These are phyloP conservation scores for Avena insularis DNA, from an alignment of 176 grass and related monocot species.

Conservation along the genomic window DNA sequence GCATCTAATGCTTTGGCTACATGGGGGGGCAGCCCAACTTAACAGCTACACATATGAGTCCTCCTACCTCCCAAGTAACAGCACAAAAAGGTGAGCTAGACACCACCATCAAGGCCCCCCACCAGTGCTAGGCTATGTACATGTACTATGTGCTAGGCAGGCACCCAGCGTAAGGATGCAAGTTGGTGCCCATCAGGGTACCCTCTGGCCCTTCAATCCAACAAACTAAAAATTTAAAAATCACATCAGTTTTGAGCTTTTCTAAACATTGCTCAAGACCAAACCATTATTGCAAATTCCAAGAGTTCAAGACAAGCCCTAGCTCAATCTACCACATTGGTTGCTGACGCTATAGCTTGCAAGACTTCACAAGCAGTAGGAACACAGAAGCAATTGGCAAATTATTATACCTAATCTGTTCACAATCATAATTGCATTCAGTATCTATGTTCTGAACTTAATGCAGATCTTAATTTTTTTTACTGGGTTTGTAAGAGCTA, in stretches of 20 bases:
- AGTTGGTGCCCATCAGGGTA: too few relatives aligned
- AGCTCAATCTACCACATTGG: not conserved
- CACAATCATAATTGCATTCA: too few relatives aligned
- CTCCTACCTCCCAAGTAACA: not conserved
- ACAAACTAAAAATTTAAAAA: too few relatives aligned
- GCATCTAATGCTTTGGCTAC: not conserved
- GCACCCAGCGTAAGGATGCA: not conserved
- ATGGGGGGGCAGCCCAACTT: not conserved
- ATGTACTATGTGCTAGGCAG: not conserved
- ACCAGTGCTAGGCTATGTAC: not conserved
- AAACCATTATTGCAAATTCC: not conserved
- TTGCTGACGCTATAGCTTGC: not conserved
- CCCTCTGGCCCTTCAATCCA: too few relatives aligned
- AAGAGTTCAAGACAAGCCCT: not conserved
- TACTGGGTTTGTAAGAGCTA: not conserved
- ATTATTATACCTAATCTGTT: not conserved
- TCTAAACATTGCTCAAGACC: conserved; percentile 18
- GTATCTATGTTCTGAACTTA: not conserved
- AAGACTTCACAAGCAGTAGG: not conserved
- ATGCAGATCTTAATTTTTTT: not conserved
- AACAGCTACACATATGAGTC: not conserved
- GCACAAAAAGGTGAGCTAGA: not conserved
- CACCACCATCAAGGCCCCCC: not conserved
- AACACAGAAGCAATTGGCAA: not conserved
- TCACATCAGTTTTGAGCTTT: too few relatives aligned